Evolutionary conservation across 257 asterid species (phyloP), one percentile per base, ranked within the genome.

Genomic region (Marsdenia floribunda): DNA sequence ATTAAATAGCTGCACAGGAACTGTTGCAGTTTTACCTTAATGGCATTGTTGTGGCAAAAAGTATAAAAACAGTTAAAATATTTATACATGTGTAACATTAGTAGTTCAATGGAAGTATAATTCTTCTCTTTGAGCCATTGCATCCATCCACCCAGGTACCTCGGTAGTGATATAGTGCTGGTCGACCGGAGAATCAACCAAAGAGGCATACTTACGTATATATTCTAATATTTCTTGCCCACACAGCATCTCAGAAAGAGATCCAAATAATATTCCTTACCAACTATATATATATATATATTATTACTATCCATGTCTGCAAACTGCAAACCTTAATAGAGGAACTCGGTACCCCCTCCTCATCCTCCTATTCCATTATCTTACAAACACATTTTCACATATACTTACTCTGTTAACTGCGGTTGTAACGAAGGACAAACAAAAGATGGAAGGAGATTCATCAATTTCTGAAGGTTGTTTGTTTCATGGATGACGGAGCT

Each of bases 261-360:
- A 82, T 82, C 74, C 90, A 8, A 53, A 72, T 79, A 84, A 81
- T 85, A 85, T 87, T 83, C 88, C 83, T 75, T 77, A 22, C 70
- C 50, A 65, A 65, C 73, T 78, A 40, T 40, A 40, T 40, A 40
- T 40, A 40, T 40, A 40, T 40, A 75, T 77, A 75, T 82, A 38
- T 80, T 59, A 64, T 49, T 16, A n/a, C 16, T 9, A 5, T 35
- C 16, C 44, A 11, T 29, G 33, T 29, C 33, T 29, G 33, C 33
- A 35, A 70, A 26, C 63, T 4, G 54, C 59, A 50, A 67, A 33
- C 19, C 38, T 40, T 40, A 8, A 22, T 40, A 54, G 68, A 76
- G 69, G 38, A 47, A 29, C 68, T 7, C 24, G 21, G 1, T 2
- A 3, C 44, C 21, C 4, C 19, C n/a, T 68, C 38, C 15, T 14